phyloP scores from a whole-genome alignment of 345 rosid species.

The Linum usitatissimum region DNA sequence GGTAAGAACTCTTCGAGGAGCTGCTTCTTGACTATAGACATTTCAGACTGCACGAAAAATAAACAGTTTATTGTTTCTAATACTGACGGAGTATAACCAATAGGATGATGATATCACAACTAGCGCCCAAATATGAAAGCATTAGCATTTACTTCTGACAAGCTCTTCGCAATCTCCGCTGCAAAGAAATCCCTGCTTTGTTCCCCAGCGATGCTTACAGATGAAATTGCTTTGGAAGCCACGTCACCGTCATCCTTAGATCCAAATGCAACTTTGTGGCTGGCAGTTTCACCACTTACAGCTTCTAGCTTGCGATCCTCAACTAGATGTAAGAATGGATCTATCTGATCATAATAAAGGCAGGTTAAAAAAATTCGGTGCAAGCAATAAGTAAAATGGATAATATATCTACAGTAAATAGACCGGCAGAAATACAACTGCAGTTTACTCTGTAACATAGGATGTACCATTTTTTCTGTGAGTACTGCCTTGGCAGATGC shows the following conservation, averaged over 20 bases:
- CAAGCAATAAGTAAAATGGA: neutral
- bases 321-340: constrained; percentile 69
- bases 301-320: constrained; percentile 70
- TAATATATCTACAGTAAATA: neutral
- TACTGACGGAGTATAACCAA: neutral
- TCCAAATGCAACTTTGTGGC: constrained; percentile 37
- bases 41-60: constrained; percentile 43
- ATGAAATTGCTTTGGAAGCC: constrained; percentile 50
- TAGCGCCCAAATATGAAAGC: neutral
- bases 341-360: constrained; percentile 43
- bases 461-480: constrained; percentile 47
- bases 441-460: constrained; percentile 1
- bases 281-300: constrained; percentile 26
- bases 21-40: constrained; percentile 41
- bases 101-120: neutral
- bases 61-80: neutral
- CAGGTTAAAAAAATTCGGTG: neutral
- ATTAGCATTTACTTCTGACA: constrained; percentile 41
- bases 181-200: constrained; percentile 54
- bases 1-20: constrained; percentile 68
- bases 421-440: constrained; percentile 3
- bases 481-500: constrained; percentile 42
- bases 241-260: constrained; percentile 57
- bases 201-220: constrained; percentile 37
- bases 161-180: constrained; percentile 59